A percentile compares a stretch with the other conserved stretches of the same genome.
These are phyloP conservation scores for Acer negundo DNA, from an alignment of 345 rosid genomes.

Conservation along the genomic window DNA sequence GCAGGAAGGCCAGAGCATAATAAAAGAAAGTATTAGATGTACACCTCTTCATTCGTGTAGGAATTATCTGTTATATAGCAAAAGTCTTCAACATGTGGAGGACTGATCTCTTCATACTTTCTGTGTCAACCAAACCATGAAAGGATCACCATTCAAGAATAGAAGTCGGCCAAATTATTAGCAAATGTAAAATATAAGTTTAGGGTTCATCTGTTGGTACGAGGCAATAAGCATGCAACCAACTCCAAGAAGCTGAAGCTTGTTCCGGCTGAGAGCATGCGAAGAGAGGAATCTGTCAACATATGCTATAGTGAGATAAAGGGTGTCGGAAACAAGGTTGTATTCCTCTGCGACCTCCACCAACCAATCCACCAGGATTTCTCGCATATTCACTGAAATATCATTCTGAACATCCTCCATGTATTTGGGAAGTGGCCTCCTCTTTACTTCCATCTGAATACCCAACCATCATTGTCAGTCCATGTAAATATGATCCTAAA, in stretches of 20 bases:
- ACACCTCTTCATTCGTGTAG: constrained; percentile 57
- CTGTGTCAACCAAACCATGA: constrained; percentile 33
- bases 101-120: constrained; percentile 71
- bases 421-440: constrained; percentile 56
- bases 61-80: constrained; percentile 75
- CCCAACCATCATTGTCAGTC: constrained; percentile 6
- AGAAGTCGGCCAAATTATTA: background rate
- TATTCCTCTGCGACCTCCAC: constrained; percentile 73
- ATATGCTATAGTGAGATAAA: constrained; percentile 56
- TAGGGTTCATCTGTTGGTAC: constrained; percentile 33
- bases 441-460: constrained; percentile 46
- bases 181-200: background rate
- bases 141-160: constrained; percentile 17
- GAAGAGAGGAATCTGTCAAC: constrained; percentile 61
- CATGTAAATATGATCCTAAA: background rate
- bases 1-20: background rate
- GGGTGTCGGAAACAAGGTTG: constrained; percentile 67
- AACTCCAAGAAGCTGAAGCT: constrained; percentile 71
- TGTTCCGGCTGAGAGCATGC: constrained; percentile 42
- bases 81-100: constrained; percentile 70
- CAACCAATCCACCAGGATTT: constrained; percentile 62
- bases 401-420: constrained; percentile 63
- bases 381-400: constrained; percentile 61
- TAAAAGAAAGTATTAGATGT: background rate
- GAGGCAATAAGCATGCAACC: constrained; percentile 78